Base-by-base conservation (phyloP, 2,329 filamentous ascomycete species). In the Elsinoe batatas region DNA sequence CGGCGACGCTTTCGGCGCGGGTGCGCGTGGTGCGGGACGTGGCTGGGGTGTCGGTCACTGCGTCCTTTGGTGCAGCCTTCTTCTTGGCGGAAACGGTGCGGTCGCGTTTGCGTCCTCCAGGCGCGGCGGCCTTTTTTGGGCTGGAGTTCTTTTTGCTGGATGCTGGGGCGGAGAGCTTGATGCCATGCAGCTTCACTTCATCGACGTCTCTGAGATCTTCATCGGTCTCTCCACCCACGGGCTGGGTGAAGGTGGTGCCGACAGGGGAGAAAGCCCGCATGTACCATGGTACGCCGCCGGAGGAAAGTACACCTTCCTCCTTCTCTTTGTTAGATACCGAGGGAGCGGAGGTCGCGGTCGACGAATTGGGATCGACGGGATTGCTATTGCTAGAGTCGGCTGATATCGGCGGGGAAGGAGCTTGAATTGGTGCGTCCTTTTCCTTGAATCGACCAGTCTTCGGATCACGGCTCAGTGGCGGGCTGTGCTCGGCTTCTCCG, bases 221-320 rank as follows among this genome's bases (percentile, higher is more conserved):
- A 64, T 88, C 94, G 69, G 91, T 83, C 12, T 77, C 80, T 5
- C 30, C 20, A 30, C 82, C 76, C 61, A 82, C 73, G n/a, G 86
- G 78, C 69, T 91, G 87, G 61, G 85, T 85, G 8, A 91, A 81
- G 0, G 85, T 91, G 0, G 89, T 95, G 56, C 90, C 91, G 54
- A 82, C 65, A 55, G 87, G 85, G 53, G 93, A 82, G 66, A 94
- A 94, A 7, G 81, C 79, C 64, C 87, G 81, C 58, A 95, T 79
- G 69, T 95, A 95, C 89, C 90, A 96, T 6, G 88, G 82, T 11
- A 95, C 76, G 33, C 91, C 91, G 57, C 91, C 91, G 49, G 85
- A 78, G 2, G 79, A 20, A 53, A 68, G 64, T 33, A 66, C 59
- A 53, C 69, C 63, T 18, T 71, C 69, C 54, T 71, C 69, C 32